A percentile compares a stretch with the other conserved stretches of the same genome.
These are phyloP conservation scores for Ophiobolus disseminans DNA, from an alignment of 2,329 filamentous ascomycete species.

Conservation along the genomic window DNA sequence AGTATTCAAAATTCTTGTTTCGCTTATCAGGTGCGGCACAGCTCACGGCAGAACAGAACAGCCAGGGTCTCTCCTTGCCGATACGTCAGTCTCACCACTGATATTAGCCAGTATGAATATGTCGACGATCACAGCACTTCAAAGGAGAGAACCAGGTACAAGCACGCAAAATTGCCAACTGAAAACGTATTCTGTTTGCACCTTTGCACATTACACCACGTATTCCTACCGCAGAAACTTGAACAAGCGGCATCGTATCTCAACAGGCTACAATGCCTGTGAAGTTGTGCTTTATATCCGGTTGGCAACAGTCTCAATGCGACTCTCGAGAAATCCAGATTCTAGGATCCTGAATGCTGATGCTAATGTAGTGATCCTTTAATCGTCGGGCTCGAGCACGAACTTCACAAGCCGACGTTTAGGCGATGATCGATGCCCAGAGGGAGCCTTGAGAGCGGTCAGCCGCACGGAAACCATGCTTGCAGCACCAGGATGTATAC, in stretches of 20 bases:
- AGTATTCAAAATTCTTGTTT: neutral
- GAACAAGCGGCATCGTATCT: too few species aligned
- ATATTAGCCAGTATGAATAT: neutral
- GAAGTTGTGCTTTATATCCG: too few species aligned
- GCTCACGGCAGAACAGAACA: slow-evolving; percentile 1
- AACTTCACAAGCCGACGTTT: too few species aligned
- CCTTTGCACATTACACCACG: neutral
- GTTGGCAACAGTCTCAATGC: too few species aligned
- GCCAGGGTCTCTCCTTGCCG: neutral
- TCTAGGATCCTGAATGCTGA: too few species aligned
- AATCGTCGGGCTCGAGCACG: too few species aligned
- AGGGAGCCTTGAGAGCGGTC: neutral
- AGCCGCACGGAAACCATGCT: neutral
- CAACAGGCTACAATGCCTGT: too few species aligned
- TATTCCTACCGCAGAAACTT: too few species aligned
- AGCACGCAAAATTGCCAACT: neutral
- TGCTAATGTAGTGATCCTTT: too few species aligned
- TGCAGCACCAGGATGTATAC: neutral
- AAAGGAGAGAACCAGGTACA: neutral
- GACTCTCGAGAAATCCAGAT: too few species aligned
- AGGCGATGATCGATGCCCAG: too few species aligned
- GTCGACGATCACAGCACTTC: neutral
- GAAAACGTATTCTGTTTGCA: neutral
- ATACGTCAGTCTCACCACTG: neutral
- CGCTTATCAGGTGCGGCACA: neutral